These are phyloP conservation scores for Dicorynia guianensis DNA, from an alignment of 306 rosid species.

Conservation along the genomic window DNA sequence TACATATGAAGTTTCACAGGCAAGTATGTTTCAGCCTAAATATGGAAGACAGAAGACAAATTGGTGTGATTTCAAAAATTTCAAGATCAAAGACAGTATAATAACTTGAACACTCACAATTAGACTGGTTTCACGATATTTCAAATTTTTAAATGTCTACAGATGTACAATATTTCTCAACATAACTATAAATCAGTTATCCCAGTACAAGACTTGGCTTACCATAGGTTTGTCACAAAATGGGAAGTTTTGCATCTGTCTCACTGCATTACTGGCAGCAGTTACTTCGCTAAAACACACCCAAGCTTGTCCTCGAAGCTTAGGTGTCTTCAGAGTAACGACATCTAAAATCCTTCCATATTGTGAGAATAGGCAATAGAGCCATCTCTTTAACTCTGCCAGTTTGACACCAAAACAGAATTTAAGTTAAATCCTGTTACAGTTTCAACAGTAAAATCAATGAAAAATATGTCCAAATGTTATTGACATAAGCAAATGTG, in stretches of 20 bases:
- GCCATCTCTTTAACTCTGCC: conserved; percentile 92
- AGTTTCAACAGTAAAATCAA: conserved; percentile 16
- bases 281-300: conserved; percentile 94
- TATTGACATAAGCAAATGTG: background rate
- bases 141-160: background rate
- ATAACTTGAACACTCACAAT: conserved; percentile 2
- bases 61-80: conserved; percentile 5
- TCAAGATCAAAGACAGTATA: background rate
- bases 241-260: conserved; percentile 98
- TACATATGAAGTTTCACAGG: background rate
- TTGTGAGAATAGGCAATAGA: conserved; percentile 93
- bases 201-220: conserved; percentile 39
- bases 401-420: conserved; percentile 21
- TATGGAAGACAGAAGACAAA: conserved; percentile 26
- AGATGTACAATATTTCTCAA: background rate
- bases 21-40: background rate
- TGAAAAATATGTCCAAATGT: background rate
- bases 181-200: conserved; percentile 29
- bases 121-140: background rate
- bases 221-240: conserved; percentile 99
- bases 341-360: conserved; percentile 95
- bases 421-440: conserved; percentile 4
- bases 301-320: conserved; percentile 99
- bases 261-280: conserved; percentile 97
- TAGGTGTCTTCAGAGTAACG: conserved; percentile 89